phyloP scores from a whole-genome alignment of 148 eudicot species.

The Salicornia ramosissima region DNA sequence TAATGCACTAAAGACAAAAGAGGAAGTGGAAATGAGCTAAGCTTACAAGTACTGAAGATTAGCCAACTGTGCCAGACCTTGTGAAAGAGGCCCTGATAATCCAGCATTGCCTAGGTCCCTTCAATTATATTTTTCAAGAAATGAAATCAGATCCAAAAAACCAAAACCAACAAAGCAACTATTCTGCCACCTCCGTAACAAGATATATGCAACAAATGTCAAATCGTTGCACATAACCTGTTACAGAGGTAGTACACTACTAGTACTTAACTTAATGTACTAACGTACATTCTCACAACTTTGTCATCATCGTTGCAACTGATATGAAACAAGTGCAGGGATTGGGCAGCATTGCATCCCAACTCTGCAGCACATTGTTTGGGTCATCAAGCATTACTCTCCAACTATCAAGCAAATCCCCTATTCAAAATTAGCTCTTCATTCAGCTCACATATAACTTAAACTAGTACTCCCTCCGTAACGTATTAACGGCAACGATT shows the following conservation, averaged over 20 bases:
- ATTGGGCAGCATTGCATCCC: conserved; percentile 25
- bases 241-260: no score
- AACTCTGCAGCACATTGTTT: conserved; percentile 27
- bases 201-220: no score
- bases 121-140: no score
- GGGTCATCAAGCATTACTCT: conserved; percentile 16
- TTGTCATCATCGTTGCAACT: conserved; percentile 11
- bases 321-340: conserved; percentile 31
- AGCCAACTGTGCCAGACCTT: conserved; percentile 12
- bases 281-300: conserved; percentile 17
- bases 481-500: no score
- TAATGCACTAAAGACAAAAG: no score
- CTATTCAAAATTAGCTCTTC: background rate
- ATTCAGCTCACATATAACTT: background rate
- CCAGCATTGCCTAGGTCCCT: conserved; percentile 24
- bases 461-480: no score
- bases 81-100: conserved; percentile 21
- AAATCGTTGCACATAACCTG: no score
- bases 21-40: background rate
- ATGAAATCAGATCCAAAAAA: no score
- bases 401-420: conserved; percentile 8
- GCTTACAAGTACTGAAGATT: conserved; percentile 23
- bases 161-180: background rate
- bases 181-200: no score
- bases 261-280: background rate